Conservation (phyloP, 2,329 filamentous ascomycete species). For the Neurospora sp. region DNA sequence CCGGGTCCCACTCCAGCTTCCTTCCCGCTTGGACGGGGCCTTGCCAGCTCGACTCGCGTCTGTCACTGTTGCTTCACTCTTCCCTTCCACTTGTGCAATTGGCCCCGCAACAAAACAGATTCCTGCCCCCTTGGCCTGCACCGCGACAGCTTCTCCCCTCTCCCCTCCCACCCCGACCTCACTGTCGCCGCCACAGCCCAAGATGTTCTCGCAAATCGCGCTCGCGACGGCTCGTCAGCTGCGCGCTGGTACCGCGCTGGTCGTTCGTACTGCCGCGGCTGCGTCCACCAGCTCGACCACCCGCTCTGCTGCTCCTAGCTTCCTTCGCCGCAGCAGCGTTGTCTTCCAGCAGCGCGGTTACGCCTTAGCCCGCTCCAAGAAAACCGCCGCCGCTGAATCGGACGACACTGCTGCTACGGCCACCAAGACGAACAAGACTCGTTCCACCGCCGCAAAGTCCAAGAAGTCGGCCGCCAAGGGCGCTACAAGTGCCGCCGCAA, state of each 20-base stretch:
- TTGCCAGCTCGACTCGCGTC: not conserved
- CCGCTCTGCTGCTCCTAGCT: slow-evolving; percentile 6
- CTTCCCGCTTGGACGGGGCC: not conserved
- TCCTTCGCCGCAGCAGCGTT: slow-evolving; percentile 7
- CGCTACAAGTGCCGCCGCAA: not conserved
- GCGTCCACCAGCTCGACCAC: not conserved
- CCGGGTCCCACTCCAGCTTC: not conserved
- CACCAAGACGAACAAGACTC: slow-evolving; percentile 15
- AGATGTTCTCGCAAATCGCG: slow-evolving; percentile 17
- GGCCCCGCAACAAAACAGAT: not conserved
- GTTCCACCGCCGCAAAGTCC: slow-evolving; percentile 14
- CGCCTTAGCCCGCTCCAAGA: slow-evolving; percentile 13
- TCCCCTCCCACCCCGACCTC: not conserved
- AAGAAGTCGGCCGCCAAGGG: slow-evolving; percentile 18
- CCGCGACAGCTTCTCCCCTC: not conserved
- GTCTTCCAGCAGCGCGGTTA: slow-evolving; percentile 12
- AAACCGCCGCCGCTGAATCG: slow-evolving; percentile 5
- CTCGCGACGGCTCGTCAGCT: slow-evolving; percentile 12
- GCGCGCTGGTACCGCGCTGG: slow-evolving; percentile 10
- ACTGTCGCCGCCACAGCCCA: not conserved
- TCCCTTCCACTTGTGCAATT: not conserved
- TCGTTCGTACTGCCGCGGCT: slow-evolving; percentile 3
- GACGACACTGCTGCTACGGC: not conserved
- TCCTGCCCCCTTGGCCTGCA: not conserved
- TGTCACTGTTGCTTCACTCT: not conserved